Percentiles rank a stretch among this genome's conserved stretches.
These are phyloP conservation scores for Pulveroboletus sp. DNA, from an alignment of 768 basidiomycete species.

Conservation along the genomic window DNA sequence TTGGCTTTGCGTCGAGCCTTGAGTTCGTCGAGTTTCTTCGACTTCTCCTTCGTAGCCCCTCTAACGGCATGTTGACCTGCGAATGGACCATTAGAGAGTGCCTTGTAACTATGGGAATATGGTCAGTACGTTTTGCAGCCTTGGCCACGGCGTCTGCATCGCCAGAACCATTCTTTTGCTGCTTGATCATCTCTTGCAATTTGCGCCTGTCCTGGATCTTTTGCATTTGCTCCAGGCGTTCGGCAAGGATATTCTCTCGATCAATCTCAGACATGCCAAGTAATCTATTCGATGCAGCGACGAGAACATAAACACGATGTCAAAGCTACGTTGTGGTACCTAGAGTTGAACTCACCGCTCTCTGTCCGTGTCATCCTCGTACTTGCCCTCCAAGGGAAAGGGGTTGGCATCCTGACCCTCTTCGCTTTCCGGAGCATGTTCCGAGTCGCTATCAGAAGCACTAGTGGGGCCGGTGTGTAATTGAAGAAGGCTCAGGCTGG, in stretches of 20 bases:
- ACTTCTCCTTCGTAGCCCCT: constrained; percentile 79
- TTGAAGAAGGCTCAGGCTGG: not conserved
- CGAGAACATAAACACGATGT: constrained; percentile 15
- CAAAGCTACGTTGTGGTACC: constrained; percentile 26
- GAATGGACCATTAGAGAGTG: constrained; percentile 6
- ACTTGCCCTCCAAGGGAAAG: constrained; percentile 92
- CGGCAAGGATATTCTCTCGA: constrained; percentile 81
- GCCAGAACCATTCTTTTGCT: constrained; percentile 49
- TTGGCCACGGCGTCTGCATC: constrained; percentile 62
- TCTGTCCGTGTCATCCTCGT: constrained; percentile 80
- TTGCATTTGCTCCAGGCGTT: constrained; percentile 79
- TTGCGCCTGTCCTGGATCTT: constrained; percentile 66
- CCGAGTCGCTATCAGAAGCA: constrained; percentile 45
- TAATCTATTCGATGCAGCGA: constrained; percentile 47
- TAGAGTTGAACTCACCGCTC: constrained; percentile 57
- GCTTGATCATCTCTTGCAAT: constrained; percentile 70
- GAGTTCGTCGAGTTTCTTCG: constrained; percentile 75
- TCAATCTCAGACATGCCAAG: constrained; percentile 82
- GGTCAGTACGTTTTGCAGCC: constrained; percentile 70
- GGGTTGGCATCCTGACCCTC: constrained; percentile 57
- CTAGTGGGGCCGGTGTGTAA: constrained; percentile 25
- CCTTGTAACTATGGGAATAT: constrained; percentile 1
- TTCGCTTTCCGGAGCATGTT: constrained; percentile 62
- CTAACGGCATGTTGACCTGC: constrained; percentile 72
- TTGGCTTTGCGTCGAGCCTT: constrained; percentile 87